phyloP scores from a whole-genome alignment of 2,329 filamentous ascomycete species.

The Botrytis fragariae region DNA sequence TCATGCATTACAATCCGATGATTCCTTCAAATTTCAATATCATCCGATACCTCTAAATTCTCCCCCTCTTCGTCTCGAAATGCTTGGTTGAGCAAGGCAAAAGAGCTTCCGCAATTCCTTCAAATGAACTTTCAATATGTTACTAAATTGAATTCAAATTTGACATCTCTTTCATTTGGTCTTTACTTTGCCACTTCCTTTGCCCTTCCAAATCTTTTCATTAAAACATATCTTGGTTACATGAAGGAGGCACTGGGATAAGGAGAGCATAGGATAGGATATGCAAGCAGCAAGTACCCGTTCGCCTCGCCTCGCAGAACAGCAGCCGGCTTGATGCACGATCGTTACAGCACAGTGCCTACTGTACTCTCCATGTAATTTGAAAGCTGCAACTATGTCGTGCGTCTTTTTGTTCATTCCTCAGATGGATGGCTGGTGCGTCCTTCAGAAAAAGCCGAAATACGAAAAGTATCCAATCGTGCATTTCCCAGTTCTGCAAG shows the following conservation, averaged over 20 bases:
- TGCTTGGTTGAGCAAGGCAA: background rate
- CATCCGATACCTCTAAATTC: constrained; percentile 8
- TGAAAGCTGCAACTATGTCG: constrained; percentile 18
- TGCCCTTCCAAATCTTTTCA: background rate
- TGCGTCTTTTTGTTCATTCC: constrained; percentile 16
- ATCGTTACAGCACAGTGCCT: constrained; percentile 18
- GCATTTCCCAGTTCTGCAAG: constrained; percentile 11
- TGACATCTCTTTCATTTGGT: background rate
- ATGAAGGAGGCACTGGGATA: background rate
- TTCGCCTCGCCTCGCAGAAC: constrained; percentile 15
- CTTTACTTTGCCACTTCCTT: background rate
- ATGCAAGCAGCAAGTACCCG: constrained; percentile 18
- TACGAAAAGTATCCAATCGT: constrained; percentile 16
- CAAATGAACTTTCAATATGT: background rate
- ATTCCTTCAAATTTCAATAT: constrained; percentile 11
- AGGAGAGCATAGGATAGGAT: constrained; percentile 12
- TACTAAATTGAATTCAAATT: background rate
- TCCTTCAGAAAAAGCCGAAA: constrained; percentile 2
- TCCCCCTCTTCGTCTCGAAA: background rate
- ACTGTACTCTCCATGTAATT: constrained; percentile 16
- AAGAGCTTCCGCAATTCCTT: background rate
- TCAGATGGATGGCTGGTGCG: constrained; percentile 17
- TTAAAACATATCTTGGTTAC: background rate
- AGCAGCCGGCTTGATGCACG: constrained; percentile 18
- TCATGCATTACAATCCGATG: constrained; percentile 16